Evolutionary conservation across 805 yeast genomes (phyloP).

Genomic region (Diddensiella santjacobensis): DNA sequence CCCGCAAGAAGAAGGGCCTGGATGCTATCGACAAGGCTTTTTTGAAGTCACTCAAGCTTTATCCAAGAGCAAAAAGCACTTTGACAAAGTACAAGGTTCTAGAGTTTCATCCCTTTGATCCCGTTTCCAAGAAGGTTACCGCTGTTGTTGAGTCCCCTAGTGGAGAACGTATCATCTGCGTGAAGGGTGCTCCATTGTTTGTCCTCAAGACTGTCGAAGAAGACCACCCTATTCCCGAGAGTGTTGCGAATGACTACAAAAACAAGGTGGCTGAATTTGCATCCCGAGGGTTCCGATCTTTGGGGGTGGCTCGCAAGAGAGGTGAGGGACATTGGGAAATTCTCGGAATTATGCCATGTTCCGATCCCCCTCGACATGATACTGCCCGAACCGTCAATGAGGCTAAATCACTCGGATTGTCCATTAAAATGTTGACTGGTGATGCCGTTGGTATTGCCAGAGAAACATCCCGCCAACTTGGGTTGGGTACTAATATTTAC

Average conservation of each 20-base stretch:
- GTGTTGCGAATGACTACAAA: slow-evolving; percentile 88
- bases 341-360: slow-evolving; percentile 96
- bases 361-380: slow-evolving; percentile 99
- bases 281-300: slow-evolving; percentile 96
- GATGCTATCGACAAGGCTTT: slow-evolving; percentile 97
- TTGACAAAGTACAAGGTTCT: slow-evolving; percentile 90
- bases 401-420: slow-evolving; percentile 86
- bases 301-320: slow-evolving; percentile 98
- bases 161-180: slow-evolving; percentile 92
- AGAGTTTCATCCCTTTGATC: slow-evolving; percentile 97
- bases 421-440: slow-evolving; percentile 98
- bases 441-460: slow-evolving; percentile 98
- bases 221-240: slow-evolving; percentile 95
- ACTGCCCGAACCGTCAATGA: slow-evolving; percentile 92
- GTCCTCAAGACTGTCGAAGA: slow-evolving; percentile 95
- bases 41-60: slow-evolving; percentile 79
- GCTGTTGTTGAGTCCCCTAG: slow-evolving; percentile 94
- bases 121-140: slow-evolving; percentile 94
- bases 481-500: slow-evolving; percentile 93
- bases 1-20: slow-evolving; percentile 96
- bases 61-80: slow-evolving; percentile 92
- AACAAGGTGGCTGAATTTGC: slow-evolving; percentile 97
- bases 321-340: slow-evolving; percentile 99
- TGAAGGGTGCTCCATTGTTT: slow-evolving; percentile 97
- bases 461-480: slow-evolving; percentile 97